Evolutionary conservation across 129 eudicot species (phyloP).

Genomic region (Rutidosis leptorrhynchoides): DNA sequence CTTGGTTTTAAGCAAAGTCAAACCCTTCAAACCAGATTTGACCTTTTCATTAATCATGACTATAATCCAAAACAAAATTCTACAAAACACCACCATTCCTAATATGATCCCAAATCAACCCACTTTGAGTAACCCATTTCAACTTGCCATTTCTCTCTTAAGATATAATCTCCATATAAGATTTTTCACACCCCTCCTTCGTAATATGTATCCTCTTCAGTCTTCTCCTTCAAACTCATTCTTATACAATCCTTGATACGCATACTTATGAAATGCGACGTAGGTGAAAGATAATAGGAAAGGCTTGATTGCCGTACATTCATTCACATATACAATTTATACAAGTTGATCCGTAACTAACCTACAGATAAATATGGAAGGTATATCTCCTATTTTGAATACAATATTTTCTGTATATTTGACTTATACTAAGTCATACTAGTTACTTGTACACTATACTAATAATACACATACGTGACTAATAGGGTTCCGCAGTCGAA

Average conservation of each 20-base stretch:
- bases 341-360: too few species aligned
- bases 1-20: conserved; percentile 4
- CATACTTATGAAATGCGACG: conserved; percentile 45
- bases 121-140: conserved; percentile 65
- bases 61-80: conserved; percentile 48
- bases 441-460: too few species aligned
- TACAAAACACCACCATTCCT: conserved; percentile 50
- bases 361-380: too few species aligned
- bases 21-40: conserved; percentile 23
- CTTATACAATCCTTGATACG: conserved; percentile 46
- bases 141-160: conserved; percentile 49
- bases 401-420: too few species aligned
- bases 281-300: too few species aligned
- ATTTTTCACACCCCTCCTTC: conserved; percentile 15
- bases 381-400: too few species aligned
- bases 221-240: conserved; percentile 48
- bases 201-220: not conserved
- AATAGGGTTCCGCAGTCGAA: too few species aligned
- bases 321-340: too few species aligned
- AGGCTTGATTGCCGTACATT: too few species aligned
- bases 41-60: conserved; percentile 38
- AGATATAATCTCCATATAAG: conserved; percentile 35
- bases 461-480: too few species aligned
- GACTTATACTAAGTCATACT: too few species aligned
- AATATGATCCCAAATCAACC: conserved; percentile 50